Evolutionary conservation across 495 filamentous ascomycete genomes (phyloP).

Genomic region (Neurospora africana): DNA sequence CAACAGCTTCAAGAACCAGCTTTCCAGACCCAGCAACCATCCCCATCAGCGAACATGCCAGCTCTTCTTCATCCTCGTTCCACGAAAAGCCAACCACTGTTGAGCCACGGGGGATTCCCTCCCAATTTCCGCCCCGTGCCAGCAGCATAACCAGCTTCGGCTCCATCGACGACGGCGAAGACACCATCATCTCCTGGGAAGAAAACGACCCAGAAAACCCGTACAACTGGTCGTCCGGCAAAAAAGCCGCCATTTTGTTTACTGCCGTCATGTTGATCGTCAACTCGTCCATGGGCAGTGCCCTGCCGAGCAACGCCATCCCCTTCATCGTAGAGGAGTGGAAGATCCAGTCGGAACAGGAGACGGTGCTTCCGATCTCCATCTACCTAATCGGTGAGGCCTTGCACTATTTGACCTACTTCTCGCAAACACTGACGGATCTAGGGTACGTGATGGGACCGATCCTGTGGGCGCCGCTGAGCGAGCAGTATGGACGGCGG

Average conservation of each 20-base stretch:
- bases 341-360: conserved; percentile 42
- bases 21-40: not conserved
- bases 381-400: conserved; percentile 52
- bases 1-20: not conserved
- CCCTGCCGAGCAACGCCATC: conserved; percentile 54
- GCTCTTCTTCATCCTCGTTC: not conserved
- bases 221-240: conserved; percentile 46
- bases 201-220: conserved; percentile 43
- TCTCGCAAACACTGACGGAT: not conserved
- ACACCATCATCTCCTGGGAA: conserved; percentile 38
- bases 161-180: conserved; percentile 9
- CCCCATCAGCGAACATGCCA: not conserved
- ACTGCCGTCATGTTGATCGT: conserved; percentile 53
- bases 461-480: conserved; percentile 56
- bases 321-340: conserved; percentile 48
- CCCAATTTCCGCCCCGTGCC: not conserved
- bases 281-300: conserved; percentile 65
- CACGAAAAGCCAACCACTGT: not conserved
- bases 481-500: conserved; percentile 60
- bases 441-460: conserved; percentile 30
- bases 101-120: not conserved
- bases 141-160: not conserved
- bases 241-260: conserved; percentile 47
- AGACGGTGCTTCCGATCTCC: conserved; percentile 62
- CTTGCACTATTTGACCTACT: not conserved